Conservation (phyloP, 1,284 basidiomycete genomes). For the Ustilago sp. region DNA sequence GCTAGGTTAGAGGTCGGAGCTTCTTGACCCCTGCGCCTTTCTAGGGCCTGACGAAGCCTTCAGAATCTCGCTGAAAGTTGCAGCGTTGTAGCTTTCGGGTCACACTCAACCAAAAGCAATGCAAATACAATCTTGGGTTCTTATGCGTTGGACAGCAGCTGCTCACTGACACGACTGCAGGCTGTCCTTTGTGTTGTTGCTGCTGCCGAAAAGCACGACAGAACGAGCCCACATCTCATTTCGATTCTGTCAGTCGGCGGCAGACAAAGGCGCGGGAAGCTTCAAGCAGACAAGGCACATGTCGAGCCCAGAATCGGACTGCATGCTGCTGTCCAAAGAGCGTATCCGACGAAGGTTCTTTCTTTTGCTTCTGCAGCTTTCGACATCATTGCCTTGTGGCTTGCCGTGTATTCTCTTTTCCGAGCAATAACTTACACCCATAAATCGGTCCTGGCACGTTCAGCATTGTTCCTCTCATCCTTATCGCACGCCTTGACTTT, state of each 20-base stretch:
- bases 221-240: slow-evolving; percentile 8
- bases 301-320: slow-evolving; percentile 7
- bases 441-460: background rate
- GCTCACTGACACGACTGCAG: background rate
- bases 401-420: slow-evolving; percentile 15
- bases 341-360: slow-evolving; percentile 18
- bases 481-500: background rate
- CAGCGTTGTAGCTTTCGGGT: background rate
- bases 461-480: background rate
- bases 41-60: too few relatives aligned
- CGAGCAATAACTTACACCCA: background rate
- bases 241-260: background rate
- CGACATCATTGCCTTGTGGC: slow-evolving; percentile 10
- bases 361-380: slow-evolving; percentile 3
- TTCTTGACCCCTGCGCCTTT: too few relatives aligned
- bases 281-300: slow-evolving; percentile 1
- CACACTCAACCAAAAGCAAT: background rate
- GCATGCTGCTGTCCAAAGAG: background rate
- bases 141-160: background rate
- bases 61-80: too few relatives aligned
- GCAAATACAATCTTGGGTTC: background rate
- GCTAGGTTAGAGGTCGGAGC: background rate
- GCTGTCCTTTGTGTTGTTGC: background rate
- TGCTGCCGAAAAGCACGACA: slow-evolving; percentile 4
- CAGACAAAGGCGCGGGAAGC: slow-evolving; percentile 10